These are phyloP conservation scores for Trichoderma polysporum DNA, from an alignment of 2,329 filamentous ascomycete species.

Conservation along the genomic window DNA sequence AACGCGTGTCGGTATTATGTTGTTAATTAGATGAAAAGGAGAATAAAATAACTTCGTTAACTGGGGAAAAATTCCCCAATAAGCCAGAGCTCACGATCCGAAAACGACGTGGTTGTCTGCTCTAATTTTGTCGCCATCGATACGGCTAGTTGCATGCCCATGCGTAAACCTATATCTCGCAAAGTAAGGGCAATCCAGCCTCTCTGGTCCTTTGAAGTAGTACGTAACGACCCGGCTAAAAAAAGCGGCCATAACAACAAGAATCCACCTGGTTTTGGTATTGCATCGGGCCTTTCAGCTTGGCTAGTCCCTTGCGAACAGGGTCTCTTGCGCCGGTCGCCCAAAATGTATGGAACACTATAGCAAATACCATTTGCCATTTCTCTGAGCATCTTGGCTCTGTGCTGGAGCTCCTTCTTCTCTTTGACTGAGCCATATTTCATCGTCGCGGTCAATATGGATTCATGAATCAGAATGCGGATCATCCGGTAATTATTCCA, in stretches of 20 bases:
- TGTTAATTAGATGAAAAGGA: too few relatives aligned
- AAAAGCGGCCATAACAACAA: background rate
- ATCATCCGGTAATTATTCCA: conserved; percentile 28
- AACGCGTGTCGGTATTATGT: too few relatives aligned
- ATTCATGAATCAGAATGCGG: conserved; percentile 25
- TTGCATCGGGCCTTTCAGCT: background rate
- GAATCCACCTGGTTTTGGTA: background rate
- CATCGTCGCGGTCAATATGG: conserved; percentile 23
- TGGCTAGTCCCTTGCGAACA: background rate
- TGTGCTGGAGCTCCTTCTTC: conserved; percentile 14
- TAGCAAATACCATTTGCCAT: conserved; percentile 26
- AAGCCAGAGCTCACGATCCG: conserved; percentile 11
- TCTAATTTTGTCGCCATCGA: conserved; percentile 26
- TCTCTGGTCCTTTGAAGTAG: conserved; percentile 20
- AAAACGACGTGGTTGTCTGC: conserved; percentile 24
- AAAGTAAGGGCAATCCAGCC: conserved; percentile 24
- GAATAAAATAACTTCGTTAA: background rate
- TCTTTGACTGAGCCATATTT: conserved; percentile 6
- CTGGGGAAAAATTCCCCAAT: background rate
- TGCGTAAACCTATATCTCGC: conserved; percentile 22
- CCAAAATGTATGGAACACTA: conserved; percentile 26
- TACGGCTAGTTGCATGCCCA: conserved; percentile 26
- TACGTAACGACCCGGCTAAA: conserved; percentile 12
- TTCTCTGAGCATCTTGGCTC: background rate
- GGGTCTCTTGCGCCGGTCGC: conserved; percentile 4